Evolutionary conservation across 108 stramenopile species (phyloP), one percentile per base, ranked within the genome.

Genomic region (Fragilaria crotonensis): DNA sequence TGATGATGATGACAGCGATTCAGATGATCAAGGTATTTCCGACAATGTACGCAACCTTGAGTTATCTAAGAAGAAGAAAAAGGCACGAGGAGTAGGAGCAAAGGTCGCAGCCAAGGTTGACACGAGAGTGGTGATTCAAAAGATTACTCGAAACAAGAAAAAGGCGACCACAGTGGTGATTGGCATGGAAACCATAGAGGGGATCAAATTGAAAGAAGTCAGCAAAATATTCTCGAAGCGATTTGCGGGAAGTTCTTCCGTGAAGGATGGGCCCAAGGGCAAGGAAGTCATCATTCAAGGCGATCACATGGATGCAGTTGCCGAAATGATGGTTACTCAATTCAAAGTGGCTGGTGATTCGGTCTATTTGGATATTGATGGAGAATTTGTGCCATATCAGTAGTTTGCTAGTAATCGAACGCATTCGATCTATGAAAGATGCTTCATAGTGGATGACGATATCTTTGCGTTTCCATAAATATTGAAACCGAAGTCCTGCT

Each of bases 271-370:
- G 4, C 49, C 52, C 25, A 66, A 71, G 53, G 68, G 75, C 5
- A 81, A 94, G 66, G 91, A 95, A 75, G 89, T 98, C 55, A 93
- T 95, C 33, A 84, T 98, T 30, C 97, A 98, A 75, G 97, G 97
- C 14, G 95, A 97, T 79, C 94, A 96, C 66, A 67, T 86, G 46
- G 93, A 92, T 48, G 96, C 95, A 49, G 83, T 93, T 20, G 96
- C 96, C 0, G 84, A 70, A 32, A 81, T 96, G 72, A 90, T 98
- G 64, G 83, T 95, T 25, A 57, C 62, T 1, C 87, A 94, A 54
- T 95, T 93, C 66, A 75, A 81, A 27, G 87, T 89, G 17, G 67
- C 68, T 5, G 82, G 55, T 41, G 71, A 80, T 29, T 62, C 65
- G 5, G 81, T 94, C 19, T 90, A 79, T 77, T 53, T 90, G 54